Conservation (phyloP, 805 yeast species). For the Nakazawaea anatomiae region DNA sequence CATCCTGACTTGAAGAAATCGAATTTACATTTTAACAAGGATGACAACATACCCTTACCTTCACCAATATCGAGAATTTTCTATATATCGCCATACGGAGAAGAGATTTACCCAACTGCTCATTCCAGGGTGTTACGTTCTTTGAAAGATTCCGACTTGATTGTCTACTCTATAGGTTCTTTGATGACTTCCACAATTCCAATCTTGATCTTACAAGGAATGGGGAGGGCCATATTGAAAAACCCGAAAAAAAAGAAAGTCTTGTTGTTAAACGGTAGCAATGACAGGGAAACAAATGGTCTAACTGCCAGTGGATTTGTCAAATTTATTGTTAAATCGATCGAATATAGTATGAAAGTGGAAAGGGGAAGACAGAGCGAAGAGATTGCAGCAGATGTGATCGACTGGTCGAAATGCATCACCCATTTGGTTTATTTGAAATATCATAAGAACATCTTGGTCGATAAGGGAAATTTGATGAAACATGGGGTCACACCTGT, state of each 20-base stretch:
- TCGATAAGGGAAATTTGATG: constrained; percentile 36
- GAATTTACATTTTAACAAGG: constrained; percentile 68
- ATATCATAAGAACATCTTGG: constrained; percentile 39
- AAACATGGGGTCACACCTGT: constrained; percentile 42
- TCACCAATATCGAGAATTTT: constrained; percentile 70
- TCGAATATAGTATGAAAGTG: constrained; percentile 41
- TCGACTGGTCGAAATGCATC: constrained; percentile 41
- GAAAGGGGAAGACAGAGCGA: constrained; percentile 14
- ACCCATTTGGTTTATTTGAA: constrained; percentile 59
- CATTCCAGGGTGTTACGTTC: constrained; percentile 53
- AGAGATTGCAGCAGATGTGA: neutral
- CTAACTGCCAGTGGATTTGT: constrained; percentile 58
- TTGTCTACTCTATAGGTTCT: constrained; percentile 82
- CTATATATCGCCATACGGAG: constrained; percentile 84
- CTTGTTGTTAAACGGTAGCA: constrained; percentile 64
- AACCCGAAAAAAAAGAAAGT: constrained; percentile 37
- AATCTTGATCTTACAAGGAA: constrained; percentile 64
- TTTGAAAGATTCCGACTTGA: constrained; percentile 42
- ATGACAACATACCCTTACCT: constrained; percentile 52
- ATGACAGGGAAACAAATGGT: constrained; percentile 76
- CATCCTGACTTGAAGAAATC: constrained; percentile 75
- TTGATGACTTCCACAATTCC: constrained; percentile 86
- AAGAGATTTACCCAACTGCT: constrained; percentile 75
- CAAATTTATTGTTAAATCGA: constrained; percentile 47
- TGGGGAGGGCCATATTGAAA: constrained; percentile 53